phyloP scores from a whole-genome alignment of 106 monocot species.

The Cymbidium sinense region DNA sequence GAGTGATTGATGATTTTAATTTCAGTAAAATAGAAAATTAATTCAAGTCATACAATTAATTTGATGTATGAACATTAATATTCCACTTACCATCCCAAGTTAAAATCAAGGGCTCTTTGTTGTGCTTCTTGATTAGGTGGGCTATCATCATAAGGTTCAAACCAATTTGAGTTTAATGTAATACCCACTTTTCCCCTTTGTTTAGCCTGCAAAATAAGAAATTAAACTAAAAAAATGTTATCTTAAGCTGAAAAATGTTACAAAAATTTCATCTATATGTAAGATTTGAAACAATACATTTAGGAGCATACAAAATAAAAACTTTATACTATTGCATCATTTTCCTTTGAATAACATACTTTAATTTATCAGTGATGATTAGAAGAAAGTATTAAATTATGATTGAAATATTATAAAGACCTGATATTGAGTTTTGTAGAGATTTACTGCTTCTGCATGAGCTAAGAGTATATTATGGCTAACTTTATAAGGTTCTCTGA shows the following conservation, averaged over 20 bases:
- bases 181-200: conserved; percentile 11
- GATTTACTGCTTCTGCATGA: conserved; percentile 17
- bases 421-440: conserved; percentile 16
- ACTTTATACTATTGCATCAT: no score
- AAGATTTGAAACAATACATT: no score
- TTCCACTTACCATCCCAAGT: conserved; percentile 1
- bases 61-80: background rate
- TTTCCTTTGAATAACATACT: no score
- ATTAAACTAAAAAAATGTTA: no score
- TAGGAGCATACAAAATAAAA: no score
- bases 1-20: no score
- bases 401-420: background rate
- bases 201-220: background rate
- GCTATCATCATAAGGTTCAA: background rate
- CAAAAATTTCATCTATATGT: no score
- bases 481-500: conserved; percentile 21
- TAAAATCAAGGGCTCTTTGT: background rate
- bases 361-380: no score
- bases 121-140: background rate
- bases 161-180: conserved; percentile 2
- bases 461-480: conserved; percentile 17
- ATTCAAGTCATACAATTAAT: no score
- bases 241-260: no score
- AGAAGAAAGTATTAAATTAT: no score
- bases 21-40: no score